Evolutionary conservation across 176 grass and related monocot genomes (phyloP).

Genomic region (Oryza nivara): DNA sequence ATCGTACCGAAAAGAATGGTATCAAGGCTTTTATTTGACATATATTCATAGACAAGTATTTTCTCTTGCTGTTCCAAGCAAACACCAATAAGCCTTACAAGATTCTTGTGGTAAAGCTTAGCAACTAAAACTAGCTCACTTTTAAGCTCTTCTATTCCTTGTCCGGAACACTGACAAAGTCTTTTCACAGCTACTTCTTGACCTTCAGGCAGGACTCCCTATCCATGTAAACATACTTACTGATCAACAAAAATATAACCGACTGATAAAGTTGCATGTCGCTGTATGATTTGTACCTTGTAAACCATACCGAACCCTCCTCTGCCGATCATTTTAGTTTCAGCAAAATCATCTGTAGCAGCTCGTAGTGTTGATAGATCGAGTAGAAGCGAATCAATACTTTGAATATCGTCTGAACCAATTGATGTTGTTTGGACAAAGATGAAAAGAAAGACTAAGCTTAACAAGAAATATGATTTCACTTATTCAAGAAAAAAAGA

Average conservation of each 20-base stretch:
- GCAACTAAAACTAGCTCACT: slow-evolving; percentile 35
- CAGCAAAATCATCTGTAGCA: background rate
- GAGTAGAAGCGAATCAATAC: background rate
- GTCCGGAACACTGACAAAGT: slow-evolving; percentile 7
- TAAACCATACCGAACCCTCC: background rate
- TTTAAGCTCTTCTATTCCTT: slow-evolving; percentile 30
- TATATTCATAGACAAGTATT: too few relatives aligned
- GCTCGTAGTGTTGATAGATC: background rate
- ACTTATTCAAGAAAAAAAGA: background rate
- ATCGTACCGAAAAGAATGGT: too few relatives aligned
- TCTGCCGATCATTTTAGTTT: background rate
- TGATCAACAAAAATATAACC: background rate
- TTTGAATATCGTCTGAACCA: slow-evolving; percentile 15
- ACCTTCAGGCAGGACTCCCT: slow-evolving; percentile 43
- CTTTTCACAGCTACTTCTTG: slow-evolving; percentile 48
- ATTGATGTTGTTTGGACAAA: slow-evolving; percentile 32
- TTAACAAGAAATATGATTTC: background rate
- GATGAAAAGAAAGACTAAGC: background rate
- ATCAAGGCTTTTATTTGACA: too few relatives aligned
- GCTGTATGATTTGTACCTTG: background rate
- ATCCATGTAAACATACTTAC: background rate
- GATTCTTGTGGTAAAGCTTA: slow-evolving; percentile 46
- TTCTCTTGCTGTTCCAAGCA: slow-evolving; percentile 29
- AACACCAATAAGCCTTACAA: slow-evolving; percentile 48
- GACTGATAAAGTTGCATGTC: too few relatives aligned